Percentiles rank a stretch among this genome's conserved stretches.
phyloP scores from a whole-genome alignment of 192 early-diverging fungal genomes.

The Coemansia sp. region DNA sequence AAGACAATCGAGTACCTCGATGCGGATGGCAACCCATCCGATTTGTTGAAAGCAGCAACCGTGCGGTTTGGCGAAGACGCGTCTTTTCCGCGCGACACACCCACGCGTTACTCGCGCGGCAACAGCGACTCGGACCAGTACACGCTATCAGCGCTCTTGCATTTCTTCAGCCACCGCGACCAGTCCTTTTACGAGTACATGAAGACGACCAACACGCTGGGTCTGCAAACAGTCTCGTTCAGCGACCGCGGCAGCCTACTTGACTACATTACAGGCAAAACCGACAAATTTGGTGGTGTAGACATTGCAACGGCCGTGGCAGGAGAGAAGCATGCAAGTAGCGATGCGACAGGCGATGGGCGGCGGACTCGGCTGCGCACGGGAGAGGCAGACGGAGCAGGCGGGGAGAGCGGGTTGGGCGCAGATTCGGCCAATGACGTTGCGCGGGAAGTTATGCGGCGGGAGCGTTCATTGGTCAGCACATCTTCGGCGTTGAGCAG shows the following conservation, averaged over 20 bases:
- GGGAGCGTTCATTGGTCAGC: constrained; percentile 36
- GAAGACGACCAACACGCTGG: constrained; percentile 58
- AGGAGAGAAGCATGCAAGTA: not conserved
- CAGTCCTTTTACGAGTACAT: constrained; percentile 74
- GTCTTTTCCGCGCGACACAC: constrained; percentile 60
- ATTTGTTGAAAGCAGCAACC: constrained; percentile 50
- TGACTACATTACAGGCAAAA: constrained; percentile 69
- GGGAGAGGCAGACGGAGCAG: not conserved
- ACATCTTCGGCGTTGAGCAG: constrained; percentile 41
- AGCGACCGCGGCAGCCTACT: constrained; percentile 70
- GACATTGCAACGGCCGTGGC: not conserved
- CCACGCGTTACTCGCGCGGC: constrained; percentile 58
- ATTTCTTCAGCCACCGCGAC: constrained; percentile 64
- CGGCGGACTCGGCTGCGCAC: constrained; percentile 12
- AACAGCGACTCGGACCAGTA: constrained; percentile 65
- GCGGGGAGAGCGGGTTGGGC: not conserved
- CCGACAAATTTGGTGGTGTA: constrained; percentile 21
- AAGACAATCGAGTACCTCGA: constrained; percentile 57
- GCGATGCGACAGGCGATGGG: constrained; percentile 11
- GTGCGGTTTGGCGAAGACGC: constrained; percentile 61
- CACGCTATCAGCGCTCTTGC: constrained; percentile 68
- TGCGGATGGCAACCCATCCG: constrained; percentile 34
- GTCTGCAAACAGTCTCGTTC: constrained; percentile 68
- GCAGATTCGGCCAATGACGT: constrained; percentile 17
- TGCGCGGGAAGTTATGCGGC: constrained; percentile 28